These are phyloP conservation scores for Colletotrichum sp. DNA, from an alignment of 2,329 filamentous ascomycete species.

Conservation along the genomic window DNA sequence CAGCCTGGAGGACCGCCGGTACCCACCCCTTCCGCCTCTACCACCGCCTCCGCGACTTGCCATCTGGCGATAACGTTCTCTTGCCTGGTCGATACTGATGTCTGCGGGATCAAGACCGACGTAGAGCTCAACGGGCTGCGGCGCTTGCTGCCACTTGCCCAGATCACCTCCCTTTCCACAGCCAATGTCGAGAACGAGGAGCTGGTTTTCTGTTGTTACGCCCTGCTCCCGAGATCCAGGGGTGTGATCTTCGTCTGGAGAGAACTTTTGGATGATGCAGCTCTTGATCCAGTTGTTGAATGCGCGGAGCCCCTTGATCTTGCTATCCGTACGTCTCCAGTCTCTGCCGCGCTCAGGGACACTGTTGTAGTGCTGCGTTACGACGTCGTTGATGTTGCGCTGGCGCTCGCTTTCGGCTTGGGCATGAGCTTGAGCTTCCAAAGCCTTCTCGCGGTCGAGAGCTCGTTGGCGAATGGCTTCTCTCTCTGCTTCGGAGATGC, in stretches of 20 bases:
- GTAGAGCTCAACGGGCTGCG: conserved; percentile 90
- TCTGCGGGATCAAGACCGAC: conserved; percentile 94
- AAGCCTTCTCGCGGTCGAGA: conserved; percentile 58
- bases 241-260: conserved; percentile 76
- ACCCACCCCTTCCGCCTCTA: conserved; percentile 59
- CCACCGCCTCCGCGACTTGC: conserved; percentile 60
- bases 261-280: conserved; percentile 95
- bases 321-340: conserved; percentile 92
- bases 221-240: conserved; percentile 63
- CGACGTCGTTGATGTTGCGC: conserved; percentile 78
- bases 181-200: conserved; percentile 90
- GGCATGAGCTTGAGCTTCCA: conserved; percentile 38
- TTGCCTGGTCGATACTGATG: conserved; percentile 88
- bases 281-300: conserved; percentile 99
- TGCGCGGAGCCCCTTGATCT: conserved; percentile 90
- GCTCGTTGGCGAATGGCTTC: conserved; percentile 71
- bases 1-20: conserved; percentile 57
- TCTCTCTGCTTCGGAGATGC: conserved; percentile 70
- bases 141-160: conserved; percentile 93
- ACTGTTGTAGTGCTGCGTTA: conserved; percentile 93
- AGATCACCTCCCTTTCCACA: conserved; percentile 97
- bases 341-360: conserved; percentile 92
- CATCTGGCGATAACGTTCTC: conserved; percentile 82
- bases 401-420: conserved; percentile 44
- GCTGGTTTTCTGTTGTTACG: conserved; percentile 57